Evolutionary conservation across 2,329 filamentous ascomycete species (phyloP).

Genomic region (Ilyonectria robusta): DNA sequence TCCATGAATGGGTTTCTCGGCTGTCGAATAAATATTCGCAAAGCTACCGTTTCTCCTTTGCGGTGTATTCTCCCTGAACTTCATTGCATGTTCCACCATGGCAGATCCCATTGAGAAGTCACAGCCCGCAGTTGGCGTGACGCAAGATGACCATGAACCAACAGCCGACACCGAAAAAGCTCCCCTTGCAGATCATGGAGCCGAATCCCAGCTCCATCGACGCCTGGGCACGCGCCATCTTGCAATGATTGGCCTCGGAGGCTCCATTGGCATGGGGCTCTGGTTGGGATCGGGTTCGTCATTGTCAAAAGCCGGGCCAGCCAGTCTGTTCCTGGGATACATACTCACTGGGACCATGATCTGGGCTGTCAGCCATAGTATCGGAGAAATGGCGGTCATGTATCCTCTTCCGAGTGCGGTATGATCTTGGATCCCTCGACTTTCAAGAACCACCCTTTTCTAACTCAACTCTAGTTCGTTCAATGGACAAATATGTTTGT

Average conservation of each 20-base stretch:
- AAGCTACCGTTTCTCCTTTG: neutral
- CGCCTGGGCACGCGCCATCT: conserved; percentile 62
- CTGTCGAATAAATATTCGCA: neutral
- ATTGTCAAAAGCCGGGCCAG: conserved; percentile 58
- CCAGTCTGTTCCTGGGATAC: conserved; percentile 61
- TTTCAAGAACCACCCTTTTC: neutral
- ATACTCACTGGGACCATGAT: conserved; percentile 61
- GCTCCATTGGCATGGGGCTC: conserved; percentile 62
- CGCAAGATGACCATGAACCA: conserved; percentile 3
- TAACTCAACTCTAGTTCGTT: conserved; percentile 54
- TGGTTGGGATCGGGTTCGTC: conserved; percentile 62
- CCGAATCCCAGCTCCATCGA: conserved; percentile 49
- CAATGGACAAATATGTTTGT: conserved; percentile 63
- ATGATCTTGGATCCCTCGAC: neutral
- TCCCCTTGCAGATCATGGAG: conserved; percentile 20
- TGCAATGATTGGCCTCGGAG: conserved; percentile 67
- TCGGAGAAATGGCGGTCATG: conserved; percentile 62
- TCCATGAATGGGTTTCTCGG: neutral
- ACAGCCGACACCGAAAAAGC: conserved; percentile 10
- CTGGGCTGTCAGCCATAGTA: conserved; percentile 61
- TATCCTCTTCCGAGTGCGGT: conserved; percentile 56
- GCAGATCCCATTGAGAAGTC: conserved; percentile 12
- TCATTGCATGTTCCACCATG: conserved; percentile 3
- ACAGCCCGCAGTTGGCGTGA: neutral
- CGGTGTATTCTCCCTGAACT: neutral